A percentile compares a stretch with the other conserved stretches of the same genome.
Conservation (phyloP, 1,284 basidiomycete genomes). For the Ceratobasidium sp. region DNA sequence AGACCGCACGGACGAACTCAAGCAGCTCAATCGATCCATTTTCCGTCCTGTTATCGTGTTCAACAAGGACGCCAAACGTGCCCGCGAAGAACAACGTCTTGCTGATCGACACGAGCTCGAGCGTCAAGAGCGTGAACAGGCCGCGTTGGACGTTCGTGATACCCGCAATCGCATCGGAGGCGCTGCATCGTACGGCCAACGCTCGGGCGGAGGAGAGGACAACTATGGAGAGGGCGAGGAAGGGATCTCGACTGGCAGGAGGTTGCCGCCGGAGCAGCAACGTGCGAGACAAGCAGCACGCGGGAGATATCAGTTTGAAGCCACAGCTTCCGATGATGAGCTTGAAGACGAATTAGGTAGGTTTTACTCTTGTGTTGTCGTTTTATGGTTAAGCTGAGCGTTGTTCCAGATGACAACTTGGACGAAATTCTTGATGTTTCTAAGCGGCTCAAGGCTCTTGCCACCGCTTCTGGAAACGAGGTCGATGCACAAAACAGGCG, state of each 20-base stretch:
- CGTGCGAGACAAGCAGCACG: constrained; percentile 70
- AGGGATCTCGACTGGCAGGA: constrained; percentile 54
- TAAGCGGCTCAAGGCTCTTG: constrained; percentile 84
- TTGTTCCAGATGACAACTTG: constrained; percentile 75
- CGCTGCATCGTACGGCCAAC: constrained; percentile 67
- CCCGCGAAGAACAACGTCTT: constrained; percentile 88
- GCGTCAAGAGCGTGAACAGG: constrained; percentile 82
- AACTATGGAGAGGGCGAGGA: constrained; percentile 53
- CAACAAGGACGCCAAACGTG: constrained; percentile 91
- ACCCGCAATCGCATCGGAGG: constrained; percentile 85
- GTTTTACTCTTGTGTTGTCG: not conserved
- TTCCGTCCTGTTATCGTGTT: constrained; percentile 91
- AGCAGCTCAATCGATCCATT: constrained; percentile 92
- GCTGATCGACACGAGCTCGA: constrained; percentile 90
- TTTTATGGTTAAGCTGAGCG: constrained; percentile 73
- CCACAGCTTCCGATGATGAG: constrained; percentile 95
- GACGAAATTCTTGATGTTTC: constrained; percentile 86
- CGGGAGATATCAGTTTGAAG: constrained; percentile 92
- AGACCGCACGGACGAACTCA: constrained; percentile 94
- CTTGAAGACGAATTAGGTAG: constrained; percentile 64
- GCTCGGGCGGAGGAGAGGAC: constrained; percentile 43
- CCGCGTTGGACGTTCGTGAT: constrained; percentile 84
- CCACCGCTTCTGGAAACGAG: constrained; percentile 83
- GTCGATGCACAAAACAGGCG: constrained; percentile 78
- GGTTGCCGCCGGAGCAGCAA: constrained; percentile 59